A percentile compares a stretch with the other conserved stretches of the same genome.
Conservation (phyloP, 1,139 yeast genomes). For the Candida smagusa region DNA sequence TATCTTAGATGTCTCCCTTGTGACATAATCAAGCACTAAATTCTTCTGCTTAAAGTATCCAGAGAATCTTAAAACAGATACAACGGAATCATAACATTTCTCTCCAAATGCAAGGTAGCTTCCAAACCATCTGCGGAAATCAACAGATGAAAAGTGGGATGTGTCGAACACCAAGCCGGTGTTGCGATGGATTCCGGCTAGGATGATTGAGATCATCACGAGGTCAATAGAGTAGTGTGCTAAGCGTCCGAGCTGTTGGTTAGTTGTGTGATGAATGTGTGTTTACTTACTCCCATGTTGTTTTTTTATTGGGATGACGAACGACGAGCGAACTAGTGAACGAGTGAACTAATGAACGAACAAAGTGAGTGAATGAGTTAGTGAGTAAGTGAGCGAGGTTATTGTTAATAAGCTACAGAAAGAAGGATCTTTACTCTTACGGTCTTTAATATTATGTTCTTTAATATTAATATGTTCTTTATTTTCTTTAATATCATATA, state of each 20-base stretch:
- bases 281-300: constrained; percentile 17
- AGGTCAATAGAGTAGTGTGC: constrained; percentile 59
- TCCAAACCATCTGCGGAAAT: constrained; percentile 51
- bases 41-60: constrained; percentile 46
- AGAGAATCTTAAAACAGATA: constrained; percentile 33
- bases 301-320: constrained; percentile 16
- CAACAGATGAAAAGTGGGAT: constrained; percentile 45
- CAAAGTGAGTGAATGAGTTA: not conserved
- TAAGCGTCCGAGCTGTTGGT: constrained; percentile 47
- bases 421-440: no score
- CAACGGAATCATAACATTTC: constrained; percentile 44
- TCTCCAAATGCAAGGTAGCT: constrained; percentile 56
- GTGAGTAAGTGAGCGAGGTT: not conserved
- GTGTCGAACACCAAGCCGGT: constrained; percentile 58
- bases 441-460: no score
- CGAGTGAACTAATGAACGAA: not conserved
- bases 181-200: constrained; percentile 64
- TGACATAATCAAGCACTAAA: constrained; percentile 35
- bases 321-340: not conserved
- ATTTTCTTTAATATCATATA: no score
- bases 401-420: no score
- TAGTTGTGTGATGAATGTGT: constrained; percentile 5
- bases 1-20: constrained; percentile 28
- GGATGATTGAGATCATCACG: constrained; percentile 55
- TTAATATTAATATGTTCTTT: no score